Conservation (phyloP, 2,329 filamentous ascomycete species). For the Phoma sp. region DNA sequence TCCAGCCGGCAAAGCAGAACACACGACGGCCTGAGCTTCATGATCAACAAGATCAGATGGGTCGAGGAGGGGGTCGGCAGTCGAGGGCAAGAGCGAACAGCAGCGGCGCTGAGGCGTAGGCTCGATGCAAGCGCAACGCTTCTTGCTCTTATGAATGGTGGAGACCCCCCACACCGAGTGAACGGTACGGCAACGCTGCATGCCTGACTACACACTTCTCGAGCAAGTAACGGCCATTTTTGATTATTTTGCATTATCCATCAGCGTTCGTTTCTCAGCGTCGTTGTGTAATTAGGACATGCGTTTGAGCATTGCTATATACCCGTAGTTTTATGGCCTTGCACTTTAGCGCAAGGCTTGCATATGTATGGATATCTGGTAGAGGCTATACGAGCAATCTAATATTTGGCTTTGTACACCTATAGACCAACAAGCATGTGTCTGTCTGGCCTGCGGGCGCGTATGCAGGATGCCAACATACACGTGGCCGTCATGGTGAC, state of each 20-base stretch:
- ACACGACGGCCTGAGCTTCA: constrained; percentile 90
- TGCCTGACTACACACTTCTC: constrained; percentile 21
- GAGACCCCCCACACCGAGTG: constrained; percentile 28
- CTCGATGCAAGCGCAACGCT: constrained; percentile 46
- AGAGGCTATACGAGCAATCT: constrained; percentile 14
- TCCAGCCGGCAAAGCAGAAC: constrained; percentile 80
- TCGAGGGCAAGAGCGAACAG: constrained; percentile 47
- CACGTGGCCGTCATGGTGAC: constrained; percentile 26
- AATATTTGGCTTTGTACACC: constrained; percentile 9
- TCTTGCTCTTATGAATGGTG: constrained; percentile 40
- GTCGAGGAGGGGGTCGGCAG: constrained; percentile 71
- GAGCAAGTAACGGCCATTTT: constrained; percentile 6
- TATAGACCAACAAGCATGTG: background rate
- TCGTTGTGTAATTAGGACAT: constrained; percentile 29
- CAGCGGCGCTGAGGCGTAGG: constrained; percentile 45
- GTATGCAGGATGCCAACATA: constrained; percentile 5
- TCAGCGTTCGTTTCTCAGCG: constrained; percentile 4
- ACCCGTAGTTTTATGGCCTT: constrained; percentile 45
- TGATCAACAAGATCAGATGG: constrained; percentile 82
- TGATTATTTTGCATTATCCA: constrained; percentile 2
- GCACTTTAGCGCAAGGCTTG: constrained; percentile 20
- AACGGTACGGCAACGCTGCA: constrained; percentile 40
- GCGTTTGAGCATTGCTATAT: constrained; percentile 48
- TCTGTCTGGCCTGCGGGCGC: background rate
- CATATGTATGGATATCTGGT: constrained; percentile 19